Percentiles rank a stretch among this genome's conserved stretches.
Conservation (phyloP, 208 protist genomes). For the Trypanosoma cruzi region DNA sequence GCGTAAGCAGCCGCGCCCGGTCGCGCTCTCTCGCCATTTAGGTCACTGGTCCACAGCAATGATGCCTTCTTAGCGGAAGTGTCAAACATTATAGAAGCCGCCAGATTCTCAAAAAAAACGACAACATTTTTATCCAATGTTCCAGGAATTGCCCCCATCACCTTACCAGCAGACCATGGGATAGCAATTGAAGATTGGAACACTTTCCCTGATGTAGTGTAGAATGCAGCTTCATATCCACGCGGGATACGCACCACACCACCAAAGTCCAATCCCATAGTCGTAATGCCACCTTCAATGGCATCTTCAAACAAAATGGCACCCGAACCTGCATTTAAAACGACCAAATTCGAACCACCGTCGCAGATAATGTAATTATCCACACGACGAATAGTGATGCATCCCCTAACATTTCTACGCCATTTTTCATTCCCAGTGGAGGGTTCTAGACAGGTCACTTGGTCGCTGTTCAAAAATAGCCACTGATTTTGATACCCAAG, state of each 20-base stretch:
- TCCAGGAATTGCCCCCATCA: constrained; percentile 15
- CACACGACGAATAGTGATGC: constrained; percentile 3
- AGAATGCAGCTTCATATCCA: constrained; percentile 13
- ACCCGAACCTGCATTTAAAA: constrained; percentile 10
- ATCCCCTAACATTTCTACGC: constrained; percentile 5
- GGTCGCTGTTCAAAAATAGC: constrained; percentile 3
- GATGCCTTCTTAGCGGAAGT: neutral
- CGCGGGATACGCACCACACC: neutral
- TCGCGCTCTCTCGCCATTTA: constrained; percentile 16
- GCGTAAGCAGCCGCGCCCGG: constrained; percentile 11
- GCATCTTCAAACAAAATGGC: neutral
- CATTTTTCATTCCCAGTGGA: constrained; percentile 9
- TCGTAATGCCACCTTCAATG: neutral
- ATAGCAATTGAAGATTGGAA: neutral
- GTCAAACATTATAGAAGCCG: constrained; percentile 15
- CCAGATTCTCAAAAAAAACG: constrained; percentile 15
- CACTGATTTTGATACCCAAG: constrained; percentile 6
- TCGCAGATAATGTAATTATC: constrained; percentile 20
- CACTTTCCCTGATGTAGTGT: constrained; percentile 10
- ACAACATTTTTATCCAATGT: constrained; percentile 13
- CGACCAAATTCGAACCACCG: constrained; percentile 4
- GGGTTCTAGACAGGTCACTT: constrained; percentile 1
- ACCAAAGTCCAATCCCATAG: constrained; percentile 12
- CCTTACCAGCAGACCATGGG: neutral
- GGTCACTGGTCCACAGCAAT: constrained; percentile 12